Conservation (phyloP, 2,329 filamentous ascomycete species). For the Colletotrichum gloeosporioides region DNA sequence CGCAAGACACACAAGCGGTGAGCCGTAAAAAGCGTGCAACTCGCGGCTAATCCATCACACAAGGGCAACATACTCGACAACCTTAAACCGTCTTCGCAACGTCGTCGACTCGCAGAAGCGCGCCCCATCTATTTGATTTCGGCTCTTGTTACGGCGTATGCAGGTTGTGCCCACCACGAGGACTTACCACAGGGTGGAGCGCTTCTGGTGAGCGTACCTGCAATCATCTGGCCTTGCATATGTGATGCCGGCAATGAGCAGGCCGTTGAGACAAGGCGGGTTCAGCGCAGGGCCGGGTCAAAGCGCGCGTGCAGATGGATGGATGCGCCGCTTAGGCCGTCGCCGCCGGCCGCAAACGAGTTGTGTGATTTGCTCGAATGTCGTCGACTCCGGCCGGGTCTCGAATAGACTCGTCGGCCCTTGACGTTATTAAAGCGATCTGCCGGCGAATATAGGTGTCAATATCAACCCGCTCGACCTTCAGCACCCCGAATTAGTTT, state of each 20-base stretch:
- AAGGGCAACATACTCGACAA: not conserved
- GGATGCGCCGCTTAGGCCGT: not conserved
- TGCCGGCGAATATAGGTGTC: constrained; percentile 3
- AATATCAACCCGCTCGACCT: not conserved
- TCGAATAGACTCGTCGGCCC: not conserved
- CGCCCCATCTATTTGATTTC: not conserved
- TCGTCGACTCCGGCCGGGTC: not conserved
- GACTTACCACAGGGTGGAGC: not conserved
- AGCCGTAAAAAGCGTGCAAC: not conserved
- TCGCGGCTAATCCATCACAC: not conserved
- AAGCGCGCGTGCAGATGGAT: not conserved
- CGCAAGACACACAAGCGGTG: not conserved
- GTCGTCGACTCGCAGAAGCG: not conserved
- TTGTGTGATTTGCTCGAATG: not conserved
- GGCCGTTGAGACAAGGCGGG: constrained; percentile 10
- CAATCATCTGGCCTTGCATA: constrained; percentile 2
- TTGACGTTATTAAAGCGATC: not conserved
- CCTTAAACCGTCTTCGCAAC: not conserved
- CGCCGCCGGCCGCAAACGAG: not conserved
- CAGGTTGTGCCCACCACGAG: not conserved
- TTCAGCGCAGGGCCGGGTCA: not conserved
- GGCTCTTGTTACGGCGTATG: not conserved
- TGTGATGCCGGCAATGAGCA: constrained; percentile 10
- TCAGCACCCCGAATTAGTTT: not conserved
- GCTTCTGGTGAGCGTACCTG: constrained; percentile 7